phyloP scores from a whole-genome alignment of 768 basidiomycete species.

The Tephrocybe sp. region DNA sequence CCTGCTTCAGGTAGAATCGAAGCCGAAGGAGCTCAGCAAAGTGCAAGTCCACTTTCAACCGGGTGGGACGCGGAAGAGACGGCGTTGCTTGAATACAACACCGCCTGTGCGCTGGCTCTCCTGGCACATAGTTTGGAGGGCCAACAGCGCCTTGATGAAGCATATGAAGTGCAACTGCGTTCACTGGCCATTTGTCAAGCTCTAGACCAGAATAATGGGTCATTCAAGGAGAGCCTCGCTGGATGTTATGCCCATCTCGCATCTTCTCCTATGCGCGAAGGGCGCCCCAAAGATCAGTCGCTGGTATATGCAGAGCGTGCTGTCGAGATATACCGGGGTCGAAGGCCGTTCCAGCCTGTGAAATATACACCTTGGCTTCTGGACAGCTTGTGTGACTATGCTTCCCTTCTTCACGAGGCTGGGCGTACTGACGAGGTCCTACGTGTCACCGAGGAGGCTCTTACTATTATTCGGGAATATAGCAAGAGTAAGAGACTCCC shows the following conservation, averaged over 20 bases:
- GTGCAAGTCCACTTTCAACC: neutral
- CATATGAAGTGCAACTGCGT: constrained; percentile 5
- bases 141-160: constrained; percentile 4
- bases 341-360: neutral
- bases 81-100: constrained; percentile 11
- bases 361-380: constrained; percentile 4
- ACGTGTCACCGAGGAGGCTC: constrained; percentile 8
- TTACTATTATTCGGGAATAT: constrained; percentile 5
- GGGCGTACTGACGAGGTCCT: constrained; percentile 5
- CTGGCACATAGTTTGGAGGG: constrained; percentile 11
- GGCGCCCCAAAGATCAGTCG: neutral
- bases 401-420: constrained; percentile 4
- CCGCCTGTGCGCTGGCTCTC: constrained; percentile 6
- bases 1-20: constrained; percentile 1
- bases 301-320: constrained; percentile 7
- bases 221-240: constrained; percentile 8
- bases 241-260: constrained; percentile 11
- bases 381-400: constrained; percentile 11
- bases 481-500: constrained; percentile 7
- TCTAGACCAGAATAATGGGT: neutral
- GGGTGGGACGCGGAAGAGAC: constrained; percentile 7
- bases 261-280: neutral
- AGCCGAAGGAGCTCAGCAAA: neutral
- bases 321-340: constrained; percentile 8
- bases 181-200: neutral